Conservation (phyloP, 2,329 filamentous ascomycete genomes). For the Scytalidium lignicola region DNA sequence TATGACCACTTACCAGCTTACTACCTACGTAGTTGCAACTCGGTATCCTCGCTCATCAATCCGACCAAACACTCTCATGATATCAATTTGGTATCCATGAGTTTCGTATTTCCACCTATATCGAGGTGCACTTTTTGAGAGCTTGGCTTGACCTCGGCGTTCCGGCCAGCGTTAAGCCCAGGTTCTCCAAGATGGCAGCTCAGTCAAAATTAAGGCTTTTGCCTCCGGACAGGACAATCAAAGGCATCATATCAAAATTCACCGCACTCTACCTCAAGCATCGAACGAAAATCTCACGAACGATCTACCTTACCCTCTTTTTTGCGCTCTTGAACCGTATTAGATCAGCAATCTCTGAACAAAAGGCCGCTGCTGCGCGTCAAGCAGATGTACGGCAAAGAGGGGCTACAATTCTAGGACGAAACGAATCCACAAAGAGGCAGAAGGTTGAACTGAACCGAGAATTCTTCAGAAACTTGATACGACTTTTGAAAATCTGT, state of each 20-base stretch:
- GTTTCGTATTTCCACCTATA: neutral
- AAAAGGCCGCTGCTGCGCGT: slow-evolving; percentile 75
- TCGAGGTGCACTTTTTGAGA: neutral
- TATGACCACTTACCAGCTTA: neutral
- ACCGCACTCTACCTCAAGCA: slow-evolving; percentile 71
- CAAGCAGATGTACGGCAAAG: slow-evolving; percentile 54
- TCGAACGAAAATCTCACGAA: slow-evolving; percentile 76
- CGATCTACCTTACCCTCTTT: slow-evolving; percentile 77
- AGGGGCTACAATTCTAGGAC: slow-evolving; percentile 42
- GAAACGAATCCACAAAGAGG: slow-evolving; percentile 36
- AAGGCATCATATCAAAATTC: slow-evolving; percentile 59
- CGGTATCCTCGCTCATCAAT: neutral
- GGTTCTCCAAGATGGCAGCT: slow-evolving; percentile 54
- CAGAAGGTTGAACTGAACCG: slow-evolving; percentile 90
- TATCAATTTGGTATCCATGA: neutral
- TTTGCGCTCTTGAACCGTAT: slow-evolving; percentile 80
- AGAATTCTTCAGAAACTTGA: slow-evolving; percentile 66
- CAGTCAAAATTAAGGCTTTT: slow-evolving; percentile 76
- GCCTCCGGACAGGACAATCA: slow-evolving; percentile 55
- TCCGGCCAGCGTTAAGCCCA: neutral
- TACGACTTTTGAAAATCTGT: slow-evolving; percentile 77
- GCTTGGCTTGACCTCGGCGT: neutral
- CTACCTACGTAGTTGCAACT: neutral
- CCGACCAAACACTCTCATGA: neutral
- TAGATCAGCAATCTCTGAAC: slow-evolving; percentile 85